Evolutionary conservation across 192 early-diverging fungal species (phyloP), one percentile per base, ranked within the genome.

Genomic region (Geranomyces michiganensis): DNA sequence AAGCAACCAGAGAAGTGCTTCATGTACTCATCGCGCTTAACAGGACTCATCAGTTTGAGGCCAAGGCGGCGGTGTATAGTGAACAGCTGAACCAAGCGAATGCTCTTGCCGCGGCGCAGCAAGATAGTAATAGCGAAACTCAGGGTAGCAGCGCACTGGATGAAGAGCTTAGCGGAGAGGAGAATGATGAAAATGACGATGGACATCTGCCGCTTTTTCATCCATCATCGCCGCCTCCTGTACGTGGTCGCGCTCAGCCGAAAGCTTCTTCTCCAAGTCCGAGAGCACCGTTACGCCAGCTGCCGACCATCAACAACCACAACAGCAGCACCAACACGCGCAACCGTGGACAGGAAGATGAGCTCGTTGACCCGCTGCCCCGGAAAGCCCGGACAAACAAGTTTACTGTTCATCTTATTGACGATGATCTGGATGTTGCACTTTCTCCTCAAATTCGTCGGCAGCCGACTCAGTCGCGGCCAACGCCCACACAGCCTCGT

Each of bases 1-100:
- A 70, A 26, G 21, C 55, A 0, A 68, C 71, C 36, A 29, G 59
- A 24, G 58, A 70, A 19, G 73, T 44, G 29, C 62, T 75, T 0
- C n/a, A 22, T 7, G 68, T 22, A 24, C 32, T 75, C n/a, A 22
- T 21, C 5, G n/a, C 27, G 67, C 55, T 62, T 31, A 29, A 58
- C 24, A 22, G 14, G 36, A 61, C 26, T n/a, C 62, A 61, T 30
- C 27, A 45, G 13, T 56, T 17, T 24, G 53, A 19, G 51, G 71
- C 46, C 29, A 73, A 58, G 27, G 71, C 62, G 9, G 24, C 17
- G 17, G 31, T 12, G 6, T 73, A 51, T 66, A 17, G n/a, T 0
- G 56, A 44, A 5, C 46, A 48, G 47, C 22, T 73, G 32, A 36
- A 17, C 14, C 24, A 66, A 19, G 71, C 36, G 36, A 41, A 41